A percentile compares a stretch with the other conserved stretches of the same genome.
Evolutionary conservation across 148 eudicot species (phyloP).

Genomic region (Polygonum maritimum): DNA sequence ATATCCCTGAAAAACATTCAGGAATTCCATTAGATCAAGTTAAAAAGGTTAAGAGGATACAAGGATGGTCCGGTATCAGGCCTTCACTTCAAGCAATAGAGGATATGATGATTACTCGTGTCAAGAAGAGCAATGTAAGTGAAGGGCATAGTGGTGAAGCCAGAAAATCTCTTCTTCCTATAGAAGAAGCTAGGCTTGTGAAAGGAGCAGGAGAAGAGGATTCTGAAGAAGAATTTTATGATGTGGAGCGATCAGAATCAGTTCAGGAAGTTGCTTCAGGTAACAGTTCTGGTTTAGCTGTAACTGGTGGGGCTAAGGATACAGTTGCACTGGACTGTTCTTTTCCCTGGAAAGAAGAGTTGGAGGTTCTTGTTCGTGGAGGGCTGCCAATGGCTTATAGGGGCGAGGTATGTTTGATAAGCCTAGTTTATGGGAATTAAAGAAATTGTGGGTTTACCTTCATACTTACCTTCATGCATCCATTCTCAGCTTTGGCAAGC

Average conservation of each 20-base stretch:
- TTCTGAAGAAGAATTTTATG: conserved; percentile 95
- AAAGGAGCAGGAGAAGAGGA: conserved; percentile 77
- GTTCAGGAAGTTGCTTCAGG: conserved; percentile 35
- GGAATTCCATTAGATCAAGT: conserved; percentile 23
- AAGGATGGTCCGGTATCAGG: conserved; percentile 74
- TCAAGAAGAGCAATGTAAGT: conserved; percentile 34
- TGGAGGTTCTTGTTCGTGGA: conserved; percentile 90
- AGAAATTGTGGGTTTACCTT: not conserved
- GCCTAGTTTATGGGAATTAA: not conserved
- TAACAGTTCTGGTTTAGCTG: conserved; percentile 25
- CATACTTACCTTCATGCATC: conserved; percentile 4
- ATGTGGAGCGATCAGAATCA: conserved; percentile 74
- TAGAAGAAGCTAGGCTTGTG: conserved; percentile 39
- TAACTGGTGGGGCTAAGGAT: conserved; percentile 19
- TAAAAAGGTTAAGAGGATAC: conserved; percentile 35
- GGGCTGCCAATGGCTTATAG: conserved; percentile 97
- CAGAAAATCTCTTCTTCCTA: conserved; percentile 28
- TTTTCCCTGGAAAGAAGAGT: conserved; percentile 74
- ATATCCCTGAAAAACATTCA: conserved; percentile 16
- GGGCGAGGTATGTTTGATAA: conserved; percentile 60
- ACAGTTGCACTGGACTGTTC: conserved; percentile 24
- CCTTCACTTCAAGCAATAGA: conserved; percentile 63
- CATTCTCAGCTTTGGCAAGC: conserved; percentile 93
- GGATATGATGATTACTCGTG: conserved; percentile 79
- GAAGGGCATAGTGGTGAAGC: conserved; percentile 23